These are phyloP conservation scores for Talaromyces adpressus DNA, from an alignment of 495 filamentous ascomycete species.

Conservation along the genomic window DNA sequence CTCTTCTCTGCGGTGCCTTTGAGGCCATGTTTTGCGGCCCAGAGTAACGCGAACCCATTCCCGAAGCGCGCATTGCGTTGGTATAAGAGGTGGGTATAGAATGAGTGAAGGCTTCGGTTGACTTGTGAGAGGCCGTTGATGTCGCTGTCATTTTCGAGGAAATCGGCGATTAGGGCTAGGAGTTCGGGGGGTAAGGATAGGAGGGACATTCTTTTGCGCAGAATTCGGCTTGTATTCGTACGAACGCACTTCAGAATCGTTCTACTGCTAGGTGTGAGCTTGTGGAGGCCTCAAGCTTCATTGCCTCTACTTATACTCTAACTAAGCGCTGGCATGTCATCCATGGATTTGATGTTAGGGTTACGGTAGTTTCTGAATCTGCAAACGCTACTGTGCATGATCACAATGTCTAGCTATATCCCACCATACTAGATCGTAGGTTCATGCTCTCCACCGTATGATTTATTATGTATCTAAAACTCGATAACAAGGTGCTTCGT, in stretches of 20 bases:
- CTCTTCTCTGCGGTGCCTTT: conserved; percentile 4
- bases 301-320: not conserved
- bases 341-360: not conserved
- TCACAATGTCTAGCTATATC: not conserved
- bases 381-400: not conserved
- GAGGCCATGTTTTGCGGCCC: conserved; percentile 14
- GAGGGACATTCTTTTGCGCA: not conserved
- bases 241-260: not conserved
- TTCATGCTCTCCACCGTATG: not conserved
- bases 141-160: conserved; percentile 16
- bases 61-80: conserved; percentile 11
- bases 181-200: conserved; percentile 18
- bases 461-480: not conserved
- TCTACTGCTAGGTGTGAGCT: not conserved
- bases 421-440: not conserved
- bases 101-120: conserved; percentile 14
- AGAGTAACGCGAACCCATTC: conserved; percentile 18
- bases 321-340: not conserved
- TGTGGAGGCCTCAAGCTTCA: not conserved
- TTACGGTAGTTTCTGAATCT: not conserved
- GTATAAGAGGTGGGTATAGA: conserved; percentile 20
- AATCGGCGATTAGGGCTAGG: conserved; percentile 13
- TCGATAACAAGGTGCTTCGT: not conserved
- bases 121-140: conserved; percentile 19
- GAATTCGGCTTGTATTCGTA: not conserved